These are phyloP conservation scores for Durusdinium trenchii DNA, from an alignment of 73 alveolate genomes.

Conservation along the genomic window DNA sequence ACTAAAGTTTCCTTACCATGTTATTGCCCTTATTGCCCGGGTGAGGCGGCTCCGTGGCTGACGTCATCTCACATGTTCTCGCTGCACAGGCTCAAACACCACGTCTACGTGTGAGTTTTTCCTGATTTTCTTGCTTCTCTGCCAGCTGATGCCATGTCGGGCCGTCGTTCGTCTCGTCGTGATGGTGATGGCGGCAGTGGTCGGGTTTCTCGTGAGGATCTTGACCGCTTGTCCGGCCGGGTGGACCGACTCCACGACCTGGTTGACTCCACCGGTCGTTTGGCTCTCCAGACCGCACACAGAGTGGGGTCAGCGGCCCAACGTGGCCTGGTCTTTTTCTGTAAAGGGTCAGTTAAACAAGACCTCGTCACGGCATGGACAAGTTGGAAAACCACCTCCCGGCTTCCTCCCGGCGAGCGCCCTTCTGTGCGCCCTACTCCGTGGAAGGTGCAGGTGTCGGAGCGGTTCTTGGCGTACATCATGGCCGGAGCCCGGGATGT, in stretches of 20 bases:
- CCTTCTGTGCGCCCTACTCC: background rate
- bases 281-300: background rate
- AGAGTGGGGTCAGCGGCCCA: background rate
- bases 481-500: no score
- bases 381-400: background rate
- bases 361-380: background rate
- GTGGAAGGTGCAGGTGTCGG: background rate
- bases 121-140: background rate
- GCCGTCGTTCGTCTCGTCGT: background rate
- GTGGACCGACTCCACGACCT: background rate
- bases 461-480: background rate
- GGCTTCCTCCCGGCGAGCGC: background rate
- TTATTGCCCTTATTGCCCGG: background rate
- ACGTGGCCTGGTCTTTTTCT: background rate
- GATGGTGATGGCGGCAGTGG: background rate
- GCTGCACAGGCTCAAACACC: background rate
- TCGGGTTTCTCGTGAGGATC: background rate
- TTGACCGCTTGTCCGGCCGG: no score
- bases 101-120: background rate
- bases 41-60: background rate
- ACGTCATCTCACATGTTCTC: background rate
- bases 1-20: background rate
- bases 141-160: background rate
- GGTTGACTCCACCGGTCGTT: background rate
- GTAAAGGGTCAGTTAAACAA: background rate